phyloP scores from a whole-genome alignment of 2,329 filamentous ascomycete genomes.

The Verticillium isaacii region DNA sequence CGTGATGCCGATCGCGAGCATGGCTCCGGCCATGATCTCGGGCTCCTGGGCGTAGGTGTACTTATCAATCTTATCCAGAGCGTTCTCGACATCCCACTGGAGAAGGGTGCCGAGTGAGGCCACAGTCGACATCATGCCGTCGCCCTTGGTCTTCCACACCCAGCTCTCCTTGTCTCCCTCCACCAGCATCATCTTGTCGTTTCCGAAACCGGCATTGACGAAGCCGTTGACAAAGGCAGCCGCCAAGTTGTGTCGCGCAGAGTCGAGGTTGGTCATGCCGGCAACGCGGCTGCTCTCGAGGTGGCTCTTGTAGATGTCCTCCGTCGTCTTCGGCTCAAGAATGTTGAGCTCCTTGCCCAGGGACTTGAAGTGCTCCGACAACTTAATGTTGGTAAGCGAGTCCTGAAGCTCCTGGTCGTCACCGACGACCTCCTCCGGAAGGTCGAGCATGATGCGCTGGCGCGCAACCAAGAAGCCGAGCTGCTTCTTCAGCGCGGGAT shows the following conservation, averaged over 20 bases:
- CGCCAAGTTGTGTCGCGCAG: constrained; percentile 89
- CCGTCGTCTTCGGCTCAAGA: constrained; percentile 90
- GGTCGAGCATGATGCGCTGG: constrained; percentile 75
- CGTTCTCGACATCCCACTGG: constrained; percentile 89
- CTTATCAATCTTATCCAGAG: constrained; percentile 89
- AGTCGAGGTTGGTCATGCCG: constrained; percentile 91
- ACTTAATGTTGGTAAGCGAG: constrained; percentile 79
- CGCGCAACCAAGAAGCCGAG: constrained; percentile 89
- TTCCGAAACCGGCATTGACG: constrained; percentile 90
- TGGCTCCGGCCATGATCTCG: constrained; percentile 83
- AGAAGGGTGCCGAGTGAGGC: constrained; percentile 89
- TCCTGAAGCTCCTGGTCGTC: constrained; percentile 68
- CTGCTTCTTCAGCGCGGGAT: constrained; percentile 83
- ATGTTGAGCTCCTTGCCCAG: constrained; percentile 96
- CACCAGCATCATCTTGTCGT: constrained; percentile 96
- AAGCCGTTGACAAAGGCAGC: constrained; percentile 97
- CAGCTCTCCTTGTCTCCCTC: constrained; percentile 85
- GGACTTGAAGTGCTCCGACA: constrained; percentile 90
- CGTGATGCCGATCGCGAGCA: constrained; percentile 92
- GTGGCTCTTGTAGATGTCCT: constrained; percentile 99
- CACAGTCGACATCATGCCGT: constrained; percentile 94
- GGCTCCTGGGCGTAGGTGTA: constrained; percentile 83
- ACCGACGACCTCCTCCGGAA: constrained; percentile 47
- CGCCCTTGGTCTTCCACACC: constrained; percentile 99
- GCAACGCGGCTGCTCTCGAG: constrained; percentile 91